Evolutionary conservation across 2,329 filamentous ascomycete genomes (phyloP).

Genomic region (Xylaria sp.): DNA sequence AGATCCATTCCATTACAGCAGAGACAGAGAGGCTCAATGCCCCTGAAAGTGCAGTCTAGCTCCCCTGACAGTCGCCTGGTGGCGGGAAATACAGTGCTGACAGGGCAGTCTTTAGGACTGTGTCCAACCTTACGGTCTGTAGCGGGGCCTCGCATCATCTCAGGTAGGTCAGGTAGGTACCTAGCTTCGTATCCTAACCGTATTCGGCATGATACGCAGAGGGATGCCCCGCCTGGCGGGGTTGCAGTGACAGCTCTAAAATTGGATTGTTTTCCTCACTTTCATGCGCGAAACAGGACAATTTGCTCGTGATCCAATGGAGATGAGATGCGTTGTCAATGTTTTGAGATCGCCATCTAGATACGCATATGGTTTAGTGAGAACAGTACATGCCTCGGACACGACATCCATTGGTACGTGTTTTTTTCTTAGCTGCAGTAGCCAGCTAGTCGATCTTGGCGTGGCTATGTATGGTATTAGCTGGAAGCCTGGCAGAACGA

Average conservation of each 20-base stretch:
- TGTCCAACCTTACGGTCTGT: not conserved
- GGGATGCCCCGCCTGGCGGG: conserved; percentile 15
- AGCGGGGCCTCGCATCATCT: conserved; percentile 17
- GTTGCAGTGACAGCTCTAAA: conserved; percentile 26
- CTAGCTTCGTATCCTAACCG: conserved; percentile 1
- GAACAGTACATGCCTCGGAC: not conserved
- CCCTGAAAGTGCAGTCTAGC: too few relatives aligned
- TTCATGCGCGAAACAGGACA: conserved; percentile 24
- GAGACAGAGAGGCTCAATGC: too few relatives aligned
- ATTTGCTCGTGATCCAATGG: conserved; percentile 10
- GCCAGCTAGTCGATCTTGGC: not conserved
- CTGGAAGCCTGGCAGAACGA: too few relatives aligned
- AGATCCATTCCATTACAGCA: too few relatives aligned
- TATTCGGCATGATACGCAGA: conserved; percentile 6
- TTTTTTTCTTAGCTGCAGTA: too few relatives aligned
- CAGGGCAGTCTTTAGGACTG: too few relatives aligned
- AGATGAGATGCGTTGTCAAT: not conserved
- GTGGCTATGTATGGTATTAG: too few relatives aligned
- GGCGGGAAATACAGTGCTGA: too few relatives aligned
- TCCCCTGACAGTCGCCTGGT: too few relatives aligned
- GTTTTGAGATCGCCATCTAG: not conserved
- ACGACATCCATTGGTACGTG: not conserved
- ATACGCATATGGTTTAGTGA: conserved; percentile 1
- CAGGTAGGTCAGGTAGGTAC: not conserved
- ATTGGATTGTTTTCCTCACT: conserved; percentile 23